Evolutionary conservation across 441 rosid species (phyloP).

Genomic region (Erodium texanum): DNA sequence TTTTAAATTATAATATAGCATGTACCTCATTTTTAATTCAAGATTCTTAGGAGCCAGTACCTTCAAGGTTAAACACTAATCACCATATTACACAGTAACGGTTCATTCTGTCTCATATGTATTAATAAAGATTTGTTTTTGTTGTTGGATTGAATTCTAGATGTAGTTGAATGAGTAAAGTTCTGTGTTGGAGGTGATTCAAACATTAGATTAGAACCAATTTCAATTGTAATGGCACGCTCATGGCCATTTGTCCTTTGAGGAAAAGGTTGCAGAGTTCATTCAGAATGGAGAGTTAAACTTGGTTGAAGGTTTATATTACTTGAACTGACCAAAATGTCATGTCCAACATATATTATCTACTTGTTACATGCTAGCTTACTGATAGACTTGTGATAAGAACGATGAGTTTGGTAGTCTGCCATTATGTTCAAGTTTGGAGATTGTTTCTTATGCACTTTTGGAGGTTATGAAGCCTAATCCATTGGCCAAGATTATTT

Average conservation of each 20-base stretch:
- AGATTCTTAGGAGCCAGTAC: no score
- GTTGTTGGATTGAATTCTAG: no score
- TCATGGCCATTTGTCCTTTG: slow-evolving; percentile 30
- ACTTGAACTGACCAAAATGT: background rate
- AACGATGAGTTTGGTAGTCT: background rate
- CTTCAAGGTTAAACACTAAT: no score
- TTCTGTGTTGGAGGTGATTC: background rate
- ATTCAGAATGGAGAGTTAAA: slow-evolving; percentile 62
- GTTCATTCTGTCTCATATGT: no score
- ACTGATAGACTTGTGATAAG: background rate
- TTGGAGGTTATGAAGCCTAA: background rate
- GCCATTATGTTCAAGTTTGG: background rate
- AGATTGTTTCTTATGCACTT: background rate
- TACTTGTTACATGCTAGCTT: background rate
- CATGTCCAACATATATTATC: background rate
- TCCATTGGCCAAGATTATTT: background rate
- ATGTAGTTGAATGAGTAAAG: no score
- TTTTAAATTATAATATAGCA: no score
- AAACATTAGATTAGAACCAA: background rate
- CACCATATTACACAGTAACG: no score
- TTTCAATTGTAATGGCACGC: slow-evolving; percentile 13
- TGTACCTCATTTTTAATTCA: no score
- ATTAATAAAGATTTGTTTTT: no score
- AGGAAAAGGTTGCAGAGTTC: slow-evolving; percentile 51
- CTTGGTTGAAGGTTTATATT: slow-evolving; percentile 50